These are phyloP conservation scores for Melastoma candidum DNA, from an alignment of 441 rosid genomes.

Conservation along the genomic window DNA sequence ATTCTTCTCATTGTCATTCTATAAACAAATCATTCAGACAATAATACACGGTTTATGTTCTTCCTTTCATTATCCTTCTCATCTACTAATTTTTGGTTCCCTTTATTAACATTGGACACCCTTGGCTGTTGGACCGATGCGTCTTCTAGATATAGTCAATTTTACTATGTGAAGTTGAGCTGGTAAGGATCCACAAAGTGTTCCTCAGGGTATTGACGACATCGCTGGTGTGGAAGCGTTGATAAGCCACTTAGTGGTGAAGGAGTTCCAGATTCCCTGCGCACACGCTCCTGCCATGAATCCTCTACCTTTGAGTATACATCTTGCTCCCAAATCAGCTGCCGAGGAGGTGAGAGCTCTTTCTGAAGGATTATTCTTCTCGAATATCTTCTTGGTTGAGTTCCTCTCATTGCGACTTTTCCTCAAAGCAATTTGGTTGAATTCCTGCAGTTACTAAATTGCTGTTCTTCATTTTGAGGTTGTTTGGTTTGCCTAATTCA, in stretches of 20 bases:
- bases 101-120: too few species aligned
- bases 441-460: not conserved
- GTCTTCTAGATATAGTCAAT: too few species aligned
- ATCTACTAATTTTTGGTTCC: too few species aligned
- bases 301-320: constrained; percentile 30
- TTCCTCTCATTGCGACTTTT: too few species aligned
- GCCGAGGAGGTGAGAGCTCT: constrained; percentile 55
- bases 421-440: too few species aligned
- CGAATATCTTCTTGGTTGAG: not conserved
- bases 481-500: not conserved
- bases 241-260: constrained; percentile 55
- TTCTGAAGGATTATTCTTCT: constrained; percentile 1
- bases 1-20: too few species aligned
- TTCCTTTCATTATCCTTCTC: too few species aligned
- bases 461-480: not conserved
- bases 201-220: constrained; percentile 47
- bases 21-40: too few species aligned
- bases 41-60: too few species aligned
- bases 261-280: constrained; percentile 56
- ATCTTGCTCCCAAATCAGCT: constrained; percentile 50
- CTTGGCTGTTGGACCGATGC: too few species aligned
- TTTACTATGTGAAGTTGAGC: too few species aligned
- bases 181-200: too few species aligned
- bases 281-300: constrained; percentile 58
- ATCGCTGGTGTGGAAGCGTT: constrained; percentile 61